Evolutionary conservation across 768 basidiomycete genomes (phyloP).

Genomic region (Termitomyces sp.): DNA sequence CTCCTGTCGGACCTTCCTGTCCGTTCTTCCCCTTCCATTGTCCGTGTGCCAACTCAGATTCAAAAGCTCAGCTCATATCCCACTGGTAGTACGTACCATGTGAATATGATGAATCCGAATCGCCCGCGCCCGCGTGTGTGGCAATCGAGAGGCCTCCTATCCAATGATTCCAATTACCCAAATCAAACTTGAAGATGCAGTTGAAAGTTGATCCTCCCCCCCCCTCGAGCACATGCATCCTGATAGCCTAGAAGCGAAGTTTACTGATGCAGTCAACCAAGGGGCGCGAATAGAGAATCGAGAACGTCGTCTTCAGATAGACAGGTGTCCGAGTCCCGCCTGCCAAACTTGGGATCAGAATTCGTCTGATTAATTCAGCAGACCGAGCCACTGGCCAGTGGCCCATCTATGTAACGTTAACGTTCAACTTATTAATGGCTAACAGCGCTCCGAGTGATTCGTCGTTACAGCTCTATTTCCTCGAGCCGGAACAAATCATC

Average conservation of each 20-base stretch:
- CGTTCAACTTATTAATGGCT: not conserved
- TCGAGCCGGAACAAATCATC: not conserved
- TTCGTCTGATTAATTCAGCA: not conserved
- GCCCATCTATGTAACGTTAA: not conserved
- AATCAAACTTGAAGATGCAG: too few species aligned
- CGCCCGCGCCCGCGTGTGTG: not conserved
- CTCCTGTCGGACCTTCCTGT: not conserved
- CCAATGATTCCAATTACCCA: not conserved
- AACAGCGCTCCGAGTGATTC: not conserved
- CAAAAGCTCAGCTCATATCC: not conserved
- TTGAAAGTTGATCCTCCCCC: not conserved
- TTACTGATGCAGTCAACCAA: not conserved
- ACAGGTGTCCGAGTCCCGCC: constrained; percentile 3
- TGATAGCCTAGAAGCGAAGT: not conserved
- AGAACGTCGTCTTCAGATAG: not conserved
- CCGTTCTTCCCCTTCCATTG: not conserved
- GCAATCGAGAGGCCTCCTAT: not conserved
- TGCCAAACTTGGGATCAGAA: not conserved
- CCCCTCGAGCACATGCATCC: not conserved
- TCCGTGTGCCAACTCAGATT: not conserved
- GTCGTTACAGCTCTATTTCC: not conserved
- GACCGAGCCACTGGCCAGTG: not conserved
- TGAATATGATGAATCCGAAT: not conserved
- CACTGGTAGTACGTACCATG: not conserved
- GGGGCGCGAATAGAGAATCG: not conserved